phyloP scores from a whole-genome alignment of 169 alveolate species.

The Miamiensis avidus region DNA sequence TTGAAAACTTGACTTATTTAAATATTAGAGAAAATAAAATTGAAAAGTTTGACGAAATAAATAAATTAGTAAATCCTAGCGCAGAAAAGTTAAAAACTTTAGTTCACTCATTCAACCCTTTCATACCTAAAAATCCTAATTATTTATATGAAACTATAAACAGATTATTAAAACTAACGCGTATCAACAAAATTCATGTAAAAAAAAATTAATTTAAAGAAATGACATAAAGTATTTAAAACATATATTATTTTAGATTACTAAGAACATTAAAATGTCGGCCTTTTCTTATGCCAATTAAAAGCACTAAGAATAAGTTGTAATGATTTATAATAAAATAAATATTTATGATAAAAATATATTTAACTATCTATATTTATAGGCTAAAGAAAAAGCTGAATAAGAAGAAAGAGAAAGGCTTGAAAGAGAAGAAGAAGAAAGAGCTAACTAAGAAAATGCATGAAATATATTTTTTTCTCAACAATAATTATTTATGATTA shows the following conservation, averaged over 20 bases:
- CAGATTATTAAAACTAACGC: constrained; percentile 17
- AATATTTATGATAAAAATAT: too few species aligned
- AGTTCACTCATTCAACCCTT: constrained; percentile 28
- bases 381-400: neutral
- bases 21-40: constrained; percentile 45
- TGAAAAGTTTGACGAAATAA: constrained; percentile 38
- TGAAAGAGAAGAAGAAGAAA: neutral
- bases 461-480: neutral
- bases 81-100: constrained; percentile 21
- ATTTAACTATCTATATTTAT: neutral
- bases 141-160: constrained; percentile 39
- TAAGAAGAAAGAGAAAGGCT: neutral
- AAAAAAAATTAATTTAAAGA: too few species aligned
- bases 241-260: too few species aligned
- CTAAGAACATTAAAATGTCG: neutral
- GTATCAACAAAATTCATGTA: constrained; percentile 35
- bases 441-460: neutral
- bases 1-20: constrained; percentile 30
- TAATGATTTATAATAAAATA: too few species aligned
- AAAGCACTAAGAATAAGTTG: neutral
- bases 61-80: constrained; percentile 9
- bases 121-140: constrained; percentile 34
- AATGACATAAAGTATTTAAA: too few species aligned
- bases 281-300: neutral
- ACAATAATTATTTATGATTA: neutral